Conservation (phyloP, 169 alveolate genomes). For the Cryptosporidium andersoni region DNA sequence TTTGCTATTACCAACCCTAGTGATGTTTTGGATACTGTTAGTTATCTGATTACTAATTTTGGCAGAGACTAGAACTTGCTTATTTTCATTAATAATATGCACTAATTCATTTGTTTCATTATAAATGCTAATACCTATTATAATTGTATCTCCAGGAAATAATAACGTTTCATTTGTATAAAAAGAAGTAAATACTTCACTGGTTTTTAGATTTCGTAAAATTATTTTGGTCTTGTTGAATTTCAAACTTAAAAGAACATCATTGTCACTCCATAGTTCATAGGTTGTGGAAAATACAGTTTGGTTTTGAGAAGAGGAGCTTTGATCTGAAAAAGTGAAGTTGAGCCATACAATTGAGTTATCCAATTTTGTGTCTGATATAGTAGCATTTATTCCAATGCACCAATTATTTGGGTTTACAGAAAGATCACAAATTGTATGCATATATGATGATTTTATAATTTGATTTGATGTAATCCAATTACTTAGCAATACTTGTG, state of each 20-base stretch:
- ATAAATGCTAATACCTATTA: conserved; percentile 3
- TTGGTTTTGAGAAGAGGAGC: background rate
- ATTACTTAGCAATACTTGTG: conserved; percentile 28
- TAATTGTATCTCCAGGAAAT: conserved; percentile 1
- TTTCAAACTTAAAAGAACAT: background rate
- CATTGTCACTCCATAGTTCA: background rate
- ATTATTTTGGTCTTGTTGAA: conserved; percentile 4
- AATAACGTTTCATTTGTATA: conserved; percentile 26
- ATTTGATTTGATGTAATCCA: conserved; percentile 10
- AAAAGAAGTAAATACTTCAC: background rate
- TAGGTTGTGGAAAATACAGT: conserved; percentile 12
- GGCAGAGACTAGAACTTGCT: conserved; percentile 2
- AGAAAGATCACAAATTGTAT: conserved; percentile 4
- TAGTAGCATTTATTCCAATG: conserved; percentile 33
- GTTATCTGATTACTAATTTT: background rate
- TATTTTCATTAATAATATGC: background rate
- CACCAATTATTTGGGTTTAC: conserved; percentile 29
- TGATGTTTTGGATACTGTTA: background rate
- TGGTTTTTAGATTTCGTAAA: background rate
- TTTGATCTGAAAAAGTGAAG: conserved; percentile 13
- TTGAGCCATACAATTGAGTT: conserved; percentile 31
- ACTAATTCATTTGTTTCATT: background rate
- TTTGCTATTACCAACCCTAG: background rate
- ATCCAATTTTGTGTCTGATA: background rate
- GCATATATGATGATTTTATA: conserved; percentile 29